Evolutionary conservation across 2,329 filamentous ascomycete species (phyloP), one percentile per base, ranked within the genome.

Genomic region (Colletotrichum brevisporum): DNA sequence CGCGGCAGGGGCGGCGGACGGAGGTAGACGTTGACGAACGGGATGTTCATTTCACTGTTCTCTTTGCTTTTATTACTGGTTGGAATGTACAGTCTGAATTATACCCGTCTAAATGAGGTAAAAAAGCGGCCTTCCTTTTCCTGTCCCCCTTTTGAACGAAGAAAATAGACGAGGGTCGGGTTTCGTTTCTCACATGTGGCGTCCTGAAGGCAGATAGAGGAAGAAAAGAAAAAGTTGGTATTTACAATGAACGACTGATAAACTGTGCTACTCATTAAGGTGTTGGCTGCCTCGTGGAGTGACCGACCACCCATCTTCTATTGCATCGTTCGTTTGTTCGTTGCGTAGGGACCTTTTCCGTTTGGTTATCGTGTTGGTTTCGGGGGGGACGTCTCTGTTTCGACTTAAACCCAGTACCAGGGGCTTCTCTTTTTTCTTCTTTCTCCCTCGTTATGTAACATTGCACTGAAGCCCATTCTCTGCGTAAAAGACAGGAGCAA

Each of bases 101-200:
- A 71, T 71, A 71, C 70, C 70, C 70, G 61, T 67, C 31, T 66
- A 58, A 63, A 67, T 69, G 68, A 64, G 58, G 68, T 69, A 58
- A 63, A 57, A 67, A 47, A 50, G 70, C 62, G 61, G 64, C 56
- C 57, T 53, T 47, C 39, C 39, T 64, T 69, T 51, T 45, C 24
- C 10, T 18, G n/a, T 15, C 18, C 21, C 1, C 21, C 10, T 6
- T 21, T 21, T 50, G 47, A 47, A n/a, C 16, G 45, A 31, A 36
- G 10, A 36, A 36, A 4, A 47, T 5, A 24, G 56, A 61, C 56
- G 59, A 56, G 43, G 57, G 53, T 24, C 18, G 43, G 65, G 36
- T 61, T 36, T 24, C 21, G 21, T 24, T 36, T 36, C 39, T 61
- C 52, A 53, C 51, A 51, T 43, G 58, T 63, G 59, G 69, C 66